Conservation (phyloP, 768 basidiomycete species). For the Leccinum subtestaceum region DNA sequence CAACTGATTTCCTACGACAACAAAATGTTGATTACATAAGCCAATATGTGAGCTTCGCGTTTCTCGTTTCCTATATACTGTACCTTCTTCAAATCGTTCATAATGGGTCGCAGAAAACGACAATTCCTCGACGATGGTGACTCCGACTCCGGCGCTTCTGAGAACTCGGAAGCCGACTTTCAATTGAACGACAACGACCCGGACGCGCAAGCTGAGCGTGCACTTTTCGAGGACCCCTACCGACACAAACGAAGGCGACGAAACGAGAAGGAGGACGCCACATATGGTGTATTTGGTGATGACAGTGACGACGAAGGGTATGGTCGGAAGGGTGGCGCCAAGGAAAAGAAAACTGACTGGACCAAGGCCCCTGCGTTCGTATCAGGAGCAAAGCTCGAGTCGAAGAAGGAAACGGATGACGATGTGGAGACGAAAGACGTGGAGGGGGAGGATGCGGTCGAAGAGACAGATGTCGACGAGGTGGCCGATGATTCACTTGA, state of each 20-base stretch:
- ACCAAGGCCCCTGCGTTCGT: slow-evolving; percentile 77
- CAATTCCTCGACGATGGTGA: slow-evolving; percentile 69
- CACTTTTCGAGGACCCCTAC: slow-evolving; percentile 76
- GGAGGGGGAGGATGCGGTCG: slow-evolving; percentile 35
- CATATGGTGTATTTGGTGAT: slow-evolving; percentile 75
- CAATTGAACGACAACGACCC: slow-evolving; percentile 51
- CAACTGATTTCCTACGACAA: too few species aligned
- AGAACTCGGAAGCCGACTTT: slow-evolving; percentile 51
- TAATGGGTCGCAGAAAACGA: slow-evolving; percentile 77
- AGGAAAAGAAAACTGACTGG: slow-evolving; percentile 57
- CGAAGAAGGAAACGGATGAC: slow-evolving; percentile 43
- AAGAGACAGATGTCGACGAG: slow-evolving; percentile 37
- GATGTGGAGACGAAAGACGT: slow-evolving; percentile 33
- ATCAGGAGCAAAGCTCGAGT: slow-evolving; percentile 45
- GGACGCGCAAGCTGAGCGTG: slow-evolving; percentile 69
- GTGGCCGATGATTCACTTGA: slow-evolving; percentile 27
- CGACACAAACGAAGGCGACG: slow-evolving; percentile 62
- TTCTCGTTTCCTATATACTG: too few species aligned
- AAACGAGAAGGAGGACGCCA: slow-evolving; percentile 65
- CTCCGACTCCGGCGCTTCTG: slow-evolving; percentile 72
- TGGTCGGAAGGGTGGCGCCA: slow-evolving; percentile 23
- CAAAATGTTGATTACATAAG: too few species aligned
- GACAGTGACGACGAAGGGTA: slow-evolving; percentile 64
- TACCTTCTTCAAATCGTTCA: not conserved
- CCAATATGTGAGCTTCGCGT: too few species aligned